Conservation (phyloP, 2,329 filamentous ascomycete genomes). For the Lomentospora prolificans region DNA sequence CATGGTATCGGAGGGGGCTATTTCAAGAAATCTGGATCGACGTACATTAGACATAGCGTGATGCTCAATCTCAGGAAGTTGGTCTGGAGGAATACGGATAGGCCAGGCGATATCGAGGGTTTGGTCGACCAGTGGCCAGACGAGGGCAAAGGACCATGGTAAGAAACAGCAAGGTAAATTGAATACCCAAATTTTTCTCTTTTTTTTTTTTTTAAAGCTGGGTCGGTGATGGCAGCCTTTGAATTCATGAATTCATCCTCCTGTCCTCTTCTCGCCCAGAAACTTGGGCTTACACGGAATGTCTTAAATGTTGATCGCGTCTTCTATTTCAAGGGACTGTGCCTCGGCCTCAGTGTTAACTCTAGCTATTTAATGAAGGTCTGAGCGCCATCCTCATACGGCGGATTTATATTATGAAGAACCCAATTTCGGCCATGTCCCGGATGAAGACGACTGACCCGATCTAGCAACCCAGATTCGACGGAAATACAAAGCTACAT, state of each 20-base stretch:
- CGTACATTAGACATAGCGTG: slow-evolving; percentile 9
- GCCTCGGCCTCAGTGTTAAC: too few relatives aligned
- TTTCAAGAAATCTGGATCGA: slow-evolving; percentile 6
- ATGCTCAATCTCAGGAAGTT: slow-evolving; percentile 6
- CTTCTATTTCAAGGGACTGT: too few relatives aligned
- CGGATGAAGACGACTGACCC: background rate
- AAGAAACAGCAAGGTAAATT: background rate
- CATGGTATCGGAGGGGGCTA: slow-evolving; percentile 9
- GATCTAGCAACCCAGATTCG: background rate
- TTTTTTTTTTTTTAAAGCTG: too few relatives aligned
- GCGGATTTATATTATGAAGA: background rate
- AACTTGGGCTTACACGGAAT: too few relatives aligned
- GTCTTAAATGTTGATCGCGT: too few relatives aligned
- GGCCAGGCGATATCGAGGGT: background rate
- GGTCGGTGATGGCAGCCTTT: too few relatives aligned
- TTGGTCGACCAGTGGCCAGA: slow-evolving; percentile 10
- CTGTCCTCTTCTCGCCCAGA: too few relatives aligned
- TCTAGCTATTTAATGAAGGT: too few relatives aligned
- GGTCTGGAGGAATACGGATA: background rate
- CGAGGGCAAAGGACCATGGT: slow-evolving; percentile 9
- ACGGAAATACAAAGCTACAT: background rate
- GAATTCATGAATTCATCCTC: too few relatives aligned
- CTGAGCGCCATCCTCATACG: too few relatives aligned
- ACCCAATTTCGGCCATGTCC: background rate
- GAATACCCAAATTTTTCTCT: background rate